A percentile compares a stretch with the other conserved stretches of the same genome.
phyloP scores from a whole-genome alignment of 2,329 filamentous ascomycete species.

The Penicillium sp. region DNA sequence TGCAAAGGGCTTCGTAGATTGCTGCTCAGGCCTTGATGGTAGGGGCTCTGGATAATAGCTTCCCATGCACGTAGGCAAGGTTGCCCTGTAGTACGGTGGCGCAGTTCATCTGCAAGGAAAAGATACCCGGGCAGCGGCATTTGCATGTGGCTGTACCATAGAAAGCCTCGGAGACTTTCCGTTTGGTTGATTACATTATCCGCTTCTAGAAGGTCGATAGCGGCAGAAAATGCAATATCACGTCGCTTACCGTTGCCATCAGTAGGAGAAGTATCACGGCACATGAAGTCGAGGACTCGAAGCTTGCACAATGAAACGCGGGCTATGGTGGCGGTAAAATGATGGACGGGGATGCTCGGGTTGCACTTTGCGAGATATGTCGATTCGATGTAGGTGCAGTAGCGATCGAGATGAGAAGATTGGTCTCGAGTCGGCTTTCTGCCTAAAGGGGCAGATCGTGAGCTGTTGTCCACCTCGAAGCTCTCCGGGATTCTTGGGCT shows the following conservation, averaged over 20 bases:
- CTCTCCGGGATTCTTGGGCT: slow-evolving; percentile 21
- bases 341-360: slow-evolving; percentile 59
- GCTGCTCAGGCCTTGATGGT: slow-evolving; percentile 52
- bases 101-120: slow-evolving; percentile 59
- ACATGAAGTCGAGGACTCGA: slow-evolving; percentile 15
- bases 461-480: not conserved
- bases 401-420: slow-evolving; percentile 49
- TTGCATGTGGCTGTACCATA: slow-evolving; percentile 62
- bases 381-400: slow-evolving; percentile 57
- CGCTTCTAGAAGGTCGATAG: slow-evolving; percentile 61
- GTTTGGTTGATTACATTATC: slow-evolving; percentile 59
- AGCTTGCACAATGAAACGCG: slow-evolving; percentile 51
- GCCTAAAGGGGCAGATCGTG: not conserved
- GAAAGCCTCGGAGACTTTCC: slow-evolving; percentile 54
- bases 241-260: slow-evolving; percentile 40
- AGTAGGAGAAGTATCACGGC: slow-evolving; percentile 1
- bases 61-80: slow-evolving; percentile 62
- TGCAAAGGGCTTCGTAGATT: slow-evolving; percentile 59
- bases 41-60: slow-evolving; percentile 58
- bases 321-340: slow-evolving; percentile 61
- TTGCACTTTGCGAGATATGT: slow-evolving; percentile 60
- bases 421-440: not conserved
- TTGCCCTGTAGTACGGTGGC: slow-evolving; percentile 54
- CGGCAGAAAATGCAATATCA: slow-evolving; percentile 56
- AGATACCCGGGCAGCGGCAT: slow-evolving; percentile 65